Conservation (phyloP, 2,329 filamentous ascomycete species). For the Pyrenochaeta sp. region DNA sequence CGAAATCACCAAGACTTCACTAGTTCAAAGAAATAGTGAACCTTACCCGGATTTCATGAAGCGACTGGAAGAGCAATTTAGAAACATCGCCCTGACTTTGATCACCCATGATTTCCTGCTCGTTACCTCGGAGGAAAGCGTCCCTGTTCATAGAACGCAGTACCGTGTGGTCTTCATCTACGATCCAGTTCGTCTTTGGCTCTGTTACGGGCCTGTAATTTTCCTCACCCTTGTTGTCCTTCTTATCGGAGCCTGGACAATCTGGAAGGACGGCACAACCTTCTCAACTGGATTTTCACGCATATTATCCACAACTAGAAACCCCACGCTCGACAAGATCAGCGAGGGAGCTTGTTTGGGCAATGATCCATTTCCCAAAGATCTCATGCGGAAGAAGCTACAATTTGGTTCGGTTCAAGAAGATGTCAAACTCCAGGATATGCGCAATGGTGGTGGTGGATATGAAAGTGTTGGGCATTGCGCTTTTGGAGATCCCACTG, state of each 20-base stretch:
- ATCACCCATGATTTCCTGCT: constrained; percentile 46
- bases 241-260: constrained; percentile 35
- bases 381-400: constrained; percentile 47
- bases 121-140: constrained; percentile 20
- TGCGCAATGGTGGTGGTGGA: constrained; percentile 24
- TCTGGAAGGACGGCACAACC: constrained; percentile 45
- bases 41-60: too few species aligned
- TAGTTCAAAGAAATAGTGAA: constrained; percentile 49
- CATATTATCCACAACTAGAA: constrained; percentile 47
- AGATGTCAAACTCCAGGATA: constrained; percentile 29
- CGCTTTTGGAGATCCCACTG: constrained; percentile 42
- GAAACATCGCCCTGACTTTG: constrained; percentile 44
- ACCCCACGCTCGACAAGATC: constrained; percentile 46
- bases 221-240: constrained; percentile 37
- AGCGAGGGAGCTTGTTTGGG: constrained; percentile 52
- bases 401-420: constrained; percentile 50
- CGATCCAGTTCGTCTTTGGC: constrained; percentile 38
- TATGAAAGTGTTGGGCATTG: constrained; percentile 34
- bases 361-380: constrained; percentile 50
- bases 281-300: constrained; percentile 46
- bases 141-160: constrained; percentile 29
- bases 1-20: constrained; percentile 53
- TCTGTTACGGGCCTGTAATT: constrained; percentile 45
- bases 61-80: constrained; percentile 29
- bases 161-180: constrained; percentile 44